Evolutionary conservation across 495 filamentous ascomycete species (phyloP).

Genomic region (Aspergillus ellipticus): DNA sequence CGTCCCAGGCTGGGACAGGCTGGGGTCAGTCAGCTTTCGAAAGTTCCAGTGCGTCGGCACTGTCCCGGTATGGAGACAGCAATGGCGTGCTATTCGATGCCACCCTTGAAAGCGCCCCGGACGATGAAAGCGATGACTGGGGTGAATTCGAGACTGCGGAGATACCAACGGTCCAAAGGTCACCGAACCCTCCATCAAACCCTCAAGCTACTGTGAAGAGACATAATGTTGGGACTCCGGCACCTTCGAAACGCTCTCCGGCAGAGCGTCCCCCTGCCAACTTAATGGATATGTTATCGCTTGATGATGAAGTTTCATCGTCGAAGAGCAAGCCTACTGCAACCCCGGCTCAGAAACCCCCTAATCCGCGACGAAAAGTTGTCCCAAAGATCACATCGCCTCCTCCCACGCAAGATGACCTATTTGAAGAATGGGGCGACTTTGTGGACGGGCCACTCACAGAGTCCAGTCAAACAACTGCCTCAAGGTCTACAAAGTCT

Average conservation of each 20-base stretch:
- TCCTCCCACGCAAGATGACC: constrained; percentile 59
- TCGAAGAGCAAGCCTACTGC: neutral
- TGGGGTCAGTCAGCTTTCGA: constrained; percentile 6
- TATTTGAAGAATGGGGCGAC: constrained; percentile 41
- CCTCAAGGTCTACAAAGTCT: constrained; percentile 8
- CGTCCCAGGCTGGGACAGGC: neutral
- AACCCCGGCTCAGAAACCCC: constrained; percentile 1
- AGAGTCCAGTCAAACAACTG: constrained; percentile 11
- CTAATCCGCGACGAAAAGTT: constrained; percentile 1
- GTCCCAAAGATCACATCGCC: constrained; percentile 18
- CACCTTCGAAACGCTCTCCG: neutral
- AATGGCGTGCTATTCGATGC: constrained; percentile 48
- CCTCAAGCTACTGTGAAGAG: neutral
- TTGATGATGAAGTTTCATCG: constrained; percentile 18
- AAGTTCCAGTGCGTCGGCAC: constrained; percentile 10
- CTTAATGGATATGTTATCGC: constrained; percentile 23
- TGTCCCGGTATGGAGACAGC: constrained; percentile 22
- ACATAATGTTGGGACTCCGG: neutral
- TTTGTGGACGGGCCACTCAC: constrained; percentile 32
- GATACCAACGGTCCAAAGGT: constrained; percentile 54
- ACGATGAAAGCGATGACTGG: constrained; percentile 64
- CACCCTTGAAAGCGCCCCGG: constrained; percentile 27
- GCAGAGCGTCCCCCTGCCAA: neutral
- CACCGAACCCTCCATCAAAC: constrained; percentile 9
- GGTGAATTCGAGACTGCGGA: constrained; percentile 68